phyloP scores from a whole-genome alignment of 768 basidiomycete species.

The Atractiella rhizophila region DNA sequence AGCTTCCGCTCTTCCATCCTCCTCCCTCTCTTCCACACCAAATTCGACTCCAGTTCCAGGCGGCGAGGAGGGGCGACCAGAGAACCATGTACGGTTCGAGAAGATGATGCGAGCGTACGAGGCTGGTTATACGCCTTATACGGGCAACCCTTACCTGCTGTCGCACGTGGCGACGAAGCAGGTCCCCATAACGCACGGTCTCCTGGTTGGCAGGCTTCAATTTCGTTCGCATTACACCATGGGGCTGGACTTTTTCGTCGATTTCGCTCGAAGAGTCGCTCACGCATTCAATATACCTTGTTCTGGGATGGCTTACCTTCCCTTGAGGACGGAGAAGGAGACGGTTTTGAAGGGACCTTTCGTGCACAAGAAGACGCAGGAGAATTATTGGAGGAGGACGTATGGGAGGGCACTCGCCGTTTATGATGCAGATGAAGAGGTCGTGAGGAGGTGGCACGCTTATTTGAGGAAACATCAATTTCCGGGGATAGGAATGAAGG shows the following conservation, averaged over 20 bases:
- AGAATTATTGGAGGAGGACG: conserved; percentile 70
- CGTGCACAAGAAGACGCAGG: conserved; percentile 74
- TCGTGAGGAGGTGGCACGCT: conserved; percentile 51
- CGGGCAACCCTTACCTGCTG: too few species aligned
- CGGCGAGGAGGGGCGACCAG: too few species aligned
- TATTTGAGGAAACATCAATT: conserved; percentile 52
- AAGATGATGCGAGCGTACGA: too few species aligned
- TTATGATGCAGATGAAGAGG: conserved; percentile 57
- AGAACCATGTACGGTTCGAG: too few species aligned
- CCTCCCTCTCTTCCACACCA: too few species aligned
- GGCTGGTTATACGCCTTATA: too few species aligned
- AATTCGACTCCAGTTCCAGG: too few species aligned
- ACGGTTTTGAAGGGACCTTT: conserved; percentile 71
- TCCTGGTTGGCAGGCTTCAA: conserved; percentile 60
- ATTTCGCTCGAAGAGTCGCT: conserved; percentile 63
- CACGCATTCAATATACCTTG: conserved; percentile 58
- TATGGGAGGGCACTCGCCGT: conserved; percentile 72
- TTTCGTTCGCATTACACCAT: conserved; percentile 51
- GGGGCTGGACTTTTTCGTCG: conserved; percentile 37
- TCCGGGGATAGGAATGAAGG: conserved; percentile 66
- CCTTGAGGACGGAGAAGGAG: conserved; percentile 51
- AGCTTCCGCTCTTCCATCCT: too few species aligned
- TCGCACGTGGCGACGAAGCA: not conserved
- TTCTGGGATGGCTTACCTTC: conserved; percentile 38
- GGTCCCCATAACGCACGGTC: conserved; percentile 32